phyloP scores from a whole-genome alignment of 2,329 filamentous ascomycete species.

The Cyphellophora attinorum region DNA sequence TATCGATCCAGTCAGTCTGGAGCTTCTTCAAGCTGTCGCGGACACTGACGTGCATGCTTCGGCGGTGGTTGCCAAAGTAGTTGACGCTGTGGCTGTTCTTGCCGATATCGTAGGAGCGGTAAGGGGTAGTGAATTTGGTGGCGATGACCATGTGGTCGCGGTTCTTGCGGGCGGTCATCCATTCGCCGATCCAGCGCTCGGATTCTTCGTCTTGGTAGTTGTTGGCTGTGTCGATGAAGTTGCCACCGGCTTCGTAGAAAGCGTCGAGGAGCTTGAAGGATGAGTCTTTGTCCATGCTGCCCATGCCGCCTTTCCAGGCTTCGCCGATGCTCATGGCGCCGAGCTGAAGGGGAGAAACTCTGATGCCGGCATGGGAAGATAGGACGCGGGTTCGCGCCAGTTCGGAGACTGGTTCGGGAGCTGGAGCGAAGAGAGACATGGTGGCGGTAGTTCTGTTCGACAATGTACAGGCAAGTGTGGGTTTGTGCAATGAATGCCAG shows the following conservation, averaged over 20 bases:
- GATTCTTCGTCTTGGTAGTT: conserved; percentile 58
- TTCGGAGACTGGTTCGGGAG: conserved; percentile 47
- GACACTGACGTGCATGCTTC: conserved; percentile 33
- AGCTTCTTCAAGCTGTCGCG: conserved; percentile 37
- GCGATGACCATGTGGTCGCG: conserved; percentile 62
- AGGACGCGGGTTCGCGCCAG: conserved; percentile 58
- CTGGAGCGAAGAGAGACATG: conserved; percentile 23
- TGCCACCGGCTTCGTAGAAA: conserved; percentile 55
- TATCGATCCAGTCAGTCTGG: conserved; percentile 44
- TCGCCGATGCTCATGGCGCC: conserved; percentile 30
- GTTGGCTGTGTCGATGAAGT: conserved; percentile 64
- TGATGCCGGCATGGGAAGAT: conserved; percentile 53
- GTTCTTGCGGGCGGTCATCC: conserved; percentile 35
- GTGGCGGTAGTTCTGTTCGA: too few relatives aligned
- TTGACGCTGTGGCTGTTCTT: conserved; percentile 30
- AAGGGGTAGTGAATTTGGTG: conserved; percentile 59
- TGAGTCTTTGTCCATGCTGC: conserved; percentile 53
- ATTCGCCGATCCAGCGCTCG: conserved; percentile 60
- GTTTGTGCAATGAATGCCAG: too few relatives aligned
- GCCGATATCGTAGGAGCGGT: conserved; percentile 31
- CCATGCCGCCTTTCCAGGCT: conserved; percentile 41
- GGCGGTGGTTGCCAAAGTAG: conserved; percentile 34
- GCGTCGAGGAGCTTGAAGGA: conserved; percentile 57
- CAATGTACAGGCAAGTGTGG: too few relatives aligned
- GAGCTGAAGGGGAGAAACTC: conserved; percentile 54